Evolutionary conservation across 768 basidiomycete genomes (phyloP), one percentile per base, ranked within the genome.

Genomic region (Agrocybe pediades): DNA sequence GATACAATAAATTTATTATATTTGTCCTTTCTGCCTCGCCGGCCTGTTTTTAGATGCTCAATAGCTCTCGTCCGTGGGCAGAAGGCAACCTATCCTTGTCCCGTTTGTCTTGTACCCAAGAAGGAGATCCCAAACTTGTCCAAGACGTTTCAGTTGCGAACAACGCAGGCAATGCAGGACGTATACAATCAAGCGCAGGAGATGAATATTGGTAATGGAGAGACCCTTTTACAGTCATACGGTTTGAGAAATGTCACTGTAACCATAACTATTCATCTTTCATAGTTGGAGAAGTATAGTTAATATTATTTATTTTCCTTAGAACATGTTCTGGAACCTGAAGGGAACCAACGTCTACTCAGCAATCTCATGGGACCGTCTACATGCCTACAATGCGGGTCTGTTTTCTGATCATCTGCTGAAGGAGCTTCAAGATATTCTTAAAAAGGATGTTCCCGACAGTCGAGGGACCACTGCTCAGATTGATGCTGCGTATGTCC

Each of bases 301-400:
- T 40, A 27, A 26, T 36, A 36, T 41, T 23, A 17, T 48, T 29
- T 33, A 29, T 41, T 19, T 51, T n/a, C n/a, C n/a, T n/a, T n/a
- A 76, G 75, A 77, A 73, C 59, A 57, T 66, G 2, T 77, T 77
- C 44, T 77, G 75, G 75, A 36, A 20, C 0, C 23, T 77, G 9
- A 17, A 39, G 3, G n/a, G 57, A 21, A 69, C 67, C 3, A 67
- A 74, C 51, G 63, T 70, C 3, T 59, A 76, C 48, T 9, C n/a
- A 1, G 70, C 73, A 9, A 29, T 68, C 2, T 73, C 71, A 5
- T 76, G 74, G 56, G 74, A 78, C 52, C 51, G 60, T 1, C 56
- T 77, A 0, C 75, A 77, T 52, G 60, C 61, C 1, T 60, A 69
- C 45, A 57, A 68, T 46, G 42, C 27, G 6, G 75, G 76, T 1